A percentile compares a stretch with the other conserved stretches of the same genome.
Conservation (phyloP, 148 eudicot species). For the Rhododendron vialii region DNA sequence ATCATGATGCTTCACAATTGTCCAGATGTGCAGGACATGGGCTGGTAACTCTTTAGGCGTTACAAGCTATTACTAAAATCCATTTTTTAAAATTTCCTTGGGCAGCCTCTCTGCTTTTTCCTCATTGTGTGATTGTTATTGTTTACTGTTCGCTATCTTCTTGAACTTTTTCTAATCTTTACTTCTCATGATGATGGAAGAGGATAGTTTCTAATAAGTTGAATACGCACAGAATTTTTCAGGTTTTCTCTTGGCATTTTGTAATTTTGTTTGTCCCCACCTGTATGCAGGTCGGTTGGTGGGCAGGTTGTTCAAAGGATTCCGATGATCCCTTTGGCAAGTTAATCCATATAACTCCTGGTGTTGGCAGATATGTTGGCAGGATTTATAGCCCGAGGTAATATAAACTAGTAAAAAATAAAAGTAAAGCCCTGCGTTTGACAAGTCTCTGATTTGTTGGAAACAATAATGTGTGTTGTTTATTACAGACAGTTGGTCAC, state of each 20-base stretch:
- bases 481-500: constrained; percentile 73
- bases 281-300: constrained; percentile 84
- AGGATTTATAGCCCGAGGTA: constrained; percentile 88
- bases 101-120: not conserved
- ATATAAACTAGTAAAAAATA: not conserved
- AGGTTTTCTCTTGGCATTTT: not conserved
- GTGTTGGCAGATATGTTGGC: constrained; percentile 88
- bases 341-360: constrained; percentile 75
- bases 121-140: too few species aligned
- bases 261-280: not conserved
- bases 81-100: not conserved
- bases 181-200: not conserved
- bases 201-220: not conserved
- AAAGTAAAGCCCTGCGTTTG: not conserved
- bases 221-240: not conserved
- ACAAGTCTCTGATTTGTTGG: not conserved
- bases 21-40: constrained; percentile 82
- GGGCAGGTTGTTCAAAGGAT: constrained; percentile 90
- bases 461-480: constrained; percentile 9
- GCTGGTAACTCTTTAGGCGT: constrained; percentile 51
- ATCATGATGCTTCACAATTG: constrained; percentile 89
- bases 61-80: not conserved
- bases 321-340: constrained; percentile 90
- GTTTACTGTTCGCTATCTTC: not conserved
- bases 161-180: not conserved